Evolutionary conservation across 495 filamentous ascomycete species (phyloP), one percentile per base, ranked within the genome.

Genomic region (Penicillium chermesinum): DNA sequence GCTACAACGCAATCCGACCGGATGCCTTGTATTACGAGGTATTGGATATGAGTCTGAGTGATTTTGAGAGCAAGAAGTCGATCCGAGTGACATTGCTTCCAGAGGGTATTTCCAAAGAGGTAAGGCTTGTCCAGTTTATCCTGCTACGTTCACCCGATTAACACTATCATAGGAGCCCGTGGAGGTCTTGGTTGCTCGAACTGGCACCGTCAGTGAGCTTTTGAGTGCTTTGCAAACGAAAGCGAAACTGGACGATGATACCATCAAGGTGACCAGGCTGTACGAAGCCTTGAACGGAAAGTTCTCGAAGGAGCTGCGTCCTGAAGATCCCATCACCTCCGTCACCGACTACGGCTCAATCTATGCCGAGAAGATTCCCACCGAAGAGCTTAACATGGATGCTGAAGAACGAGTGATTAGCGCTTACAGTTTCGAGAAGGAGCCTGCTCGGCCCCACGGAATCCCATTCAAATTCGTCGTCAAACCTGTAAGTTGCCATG

Each of bases 101-200:
- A 18, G 94, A 99, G 48, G 93, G 94, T 18, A 86, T 96, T 50
- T 76, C 79, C 4, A 97, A 96, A 73, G 89, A 95, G n/a, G n/a
- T n/a, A n/a, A n/a, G n/a, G n/a, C n/a, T n/a, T n/a, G n/a, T n/a
- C n/a, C n/a, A n/a, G n/a, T n/a, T n/a, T n/a, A n/a, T n/a, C n/a
- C n/a, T n/a, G n/a, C n/a, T n/a, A n/a, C n/a, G n/a, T n/a, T n/a
- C n/a, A n/a, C n/a, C n/a, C n/a, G n/a, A n/a, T n/a, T n/a, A n/a
- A n/a, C n/a, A n/a, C n/a, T n/a, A n/a, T n/a, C n/a, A n/a, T n/a
- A n/a, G 81, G 87, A 95, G 52, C 64, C 72, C 4, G 80, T 78
- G 46, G 90, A 96, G 49, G 64, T 96, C 20, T 75, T 97, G 35
- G 88, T 96, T 18, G 80, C 86, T 44, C 94, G 93, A 59, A 85